These are phyloP conservation scores for Sedum album DNA, from an alignment of 164 flowering plant genomes.

Conservation along the genomic window DNA sequence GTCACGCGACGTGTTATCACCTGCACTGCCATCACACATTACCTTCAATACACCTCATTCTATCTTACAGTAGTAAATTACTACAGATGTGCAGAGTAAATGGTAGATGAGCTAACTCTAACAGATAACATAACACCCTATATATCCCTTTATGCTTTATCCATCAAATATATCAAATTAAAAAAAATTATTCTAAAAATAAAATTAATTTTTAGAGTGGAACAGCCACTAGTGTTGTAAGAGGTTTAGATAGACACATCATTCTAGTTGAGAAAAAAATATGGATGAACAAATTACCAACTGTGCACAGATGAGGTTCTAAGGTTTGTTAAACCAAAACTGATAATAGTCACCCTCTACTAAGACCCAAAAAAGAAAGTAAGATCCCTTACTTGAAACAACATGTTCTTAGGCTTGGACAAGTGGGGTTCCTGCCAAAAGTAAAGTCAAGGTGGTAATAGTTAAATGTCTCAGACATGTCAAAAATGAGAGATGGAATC, in stretches of 20 bases:
- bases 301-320: not conserved
- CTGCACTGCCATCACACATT: not conserved
- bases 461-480: not conserved
- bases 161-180: too few relatives aligned
- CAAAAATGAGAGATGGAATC: not conserved
- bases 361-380: not conserved
- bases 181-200: too few relatives aligned
- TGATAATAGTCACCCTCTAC: not conserved
- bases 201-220: too few relatives aligned
- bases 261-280: not conserved
- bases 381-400: slow-evolving; percentile 1
- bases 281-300: not conserved
- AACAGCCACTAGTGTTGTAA: not conserved
- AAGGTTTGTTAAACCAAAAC: not conserved
- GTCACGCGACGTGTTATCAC: not conserved
- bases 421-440: slow-evolving; percentile 1
- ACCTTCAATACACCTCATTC: not conserved
- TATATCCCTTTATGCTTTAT: too few relatives aligned
- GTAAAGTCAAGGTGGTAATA: not conserved
- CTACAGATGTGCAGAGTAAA: not conserved
- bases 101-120: not conserved
- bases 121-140: too few relatives aligned
- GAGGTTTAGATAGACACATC: not conserved
- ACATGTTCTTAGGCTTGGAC: not conserved
- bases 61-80: not conserved